Conservation (phyloP, 73 alveolate species). For the Paramecium pentaurelia region DNA sequence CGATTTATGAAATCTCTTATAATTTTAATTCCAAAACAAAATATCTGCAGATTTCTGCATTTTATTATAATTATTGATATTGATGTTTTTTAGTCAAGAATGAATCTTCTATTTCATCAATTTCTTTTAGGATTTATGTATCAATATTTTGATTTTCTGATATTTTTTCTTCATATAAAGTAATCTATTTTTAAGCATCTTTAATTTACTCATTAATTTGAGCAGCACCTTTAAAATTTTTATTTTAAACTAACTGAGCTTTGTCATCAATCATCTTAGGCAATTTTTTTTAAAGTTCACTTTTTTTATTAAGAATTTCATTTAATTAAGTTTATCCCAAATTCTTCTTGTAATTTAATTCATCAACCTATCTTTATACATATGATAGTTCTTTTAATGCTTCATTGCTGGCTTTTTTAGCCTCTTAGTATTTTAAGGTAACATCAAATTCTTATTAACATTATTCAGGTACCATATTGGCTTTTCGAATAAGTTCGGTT, state of each 20-base stretch:
- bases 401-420: neutral
- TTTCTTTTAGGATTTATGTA: neutral
- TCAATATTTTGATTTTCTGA: neutral
- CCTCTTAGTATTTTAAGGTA: neutral
- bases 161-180: slow-evolving; percentile 9
- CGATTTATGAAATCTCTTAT: neutral
- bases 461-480: slow-evolving; percentile 20
- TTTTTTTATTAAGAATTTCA: slow-evolving; percentile 5
- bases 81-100: neutral
- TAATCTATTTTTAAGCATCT: slow-evolving; percentile 11
- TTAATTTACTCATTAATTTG: slow-evolving; percentile 11
- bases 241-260: neutral
- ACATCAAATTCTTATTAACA: slow-evolving; percentile 8
- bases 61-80: neutral
- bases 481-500: neutral
- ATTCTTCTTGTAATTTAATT: slow-evolving; percentile 34
- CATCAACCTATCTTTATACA: slow-evolving; percentile 22
- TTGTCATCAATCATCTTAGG: slow-evolving; percentile 47
- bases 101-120: neutral
- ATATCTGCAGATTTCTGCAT: slow-evolving; percentile 1
- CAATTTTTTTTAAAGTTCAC: neutral
- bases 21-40: slow-evolving; percentile 23
- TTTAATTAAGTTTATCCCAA: neutral
- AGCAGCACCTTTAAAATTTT: slow-evolving; percentile 33
- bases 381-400: neutral